These are phyloP conservation scores for Cnidoscolus chayamansa DNA, from an alignment of 441 rosid species.

Conservation along the genomic window DNA sequence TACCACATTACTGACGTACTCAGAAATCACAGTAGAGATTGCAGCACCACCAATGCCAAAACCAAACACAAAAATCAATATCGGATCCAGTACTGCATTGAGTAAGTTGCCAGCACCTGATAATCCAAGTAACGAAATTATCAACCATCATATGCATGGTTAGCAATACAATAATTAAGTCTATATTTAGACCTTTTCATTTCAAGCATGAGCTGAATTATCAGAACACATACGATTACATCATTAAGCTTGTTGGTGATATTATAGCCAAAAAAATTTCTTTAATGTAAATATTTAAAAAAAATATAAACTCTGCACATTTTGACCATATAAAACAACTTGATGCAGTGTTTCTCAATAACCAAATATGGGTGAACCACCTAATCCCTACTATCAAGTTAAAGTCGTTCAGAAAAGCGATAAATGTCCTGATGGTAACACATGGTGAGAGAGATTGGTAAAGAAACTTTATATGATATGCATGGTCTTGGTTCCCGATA, in stretches of 20 bases:
- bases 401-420: too few species aligned
- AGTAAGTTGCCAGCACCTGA: slow-evolving; percentile 83
- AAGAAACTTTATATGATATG: neutral
- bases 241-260: neutral
- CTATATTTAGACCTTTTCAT: neutral
- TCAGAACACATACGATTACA: neutral
- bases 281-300: neutral
- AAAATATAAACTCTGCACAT: neutral
- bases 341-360: slow-evolving; percentile 5
- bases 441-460: neutral
- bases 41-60: slow-evolving; percentile 89
- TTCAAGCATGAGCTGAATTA: neutral
- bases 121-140: slow-evolving; percentile 24
- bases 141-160: slow-evolving; percentile 4
- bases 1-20: slow-evolving; percentile 85
- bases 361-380: neutral
- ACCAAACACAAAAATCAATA: slow-evolving; percentile 64
- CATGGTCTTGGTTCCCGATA: neutral
- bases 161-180: slow-evolving; percentile 3
- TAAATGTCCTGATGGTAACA: neutral
- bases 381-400: neutral
- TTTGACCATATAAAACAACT: neutral
- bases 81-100: slow-evolving; percentile 71
- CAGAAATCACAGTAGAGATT: slow-evolving; percentile 87
- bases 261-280: neutral